A percentile compares a stretch with the other conserved stretches of the same genome.
Evolutionary conservation across 208 protist genomes (phyloP).

Genomic region (Leishmania mexicana): DNA sequence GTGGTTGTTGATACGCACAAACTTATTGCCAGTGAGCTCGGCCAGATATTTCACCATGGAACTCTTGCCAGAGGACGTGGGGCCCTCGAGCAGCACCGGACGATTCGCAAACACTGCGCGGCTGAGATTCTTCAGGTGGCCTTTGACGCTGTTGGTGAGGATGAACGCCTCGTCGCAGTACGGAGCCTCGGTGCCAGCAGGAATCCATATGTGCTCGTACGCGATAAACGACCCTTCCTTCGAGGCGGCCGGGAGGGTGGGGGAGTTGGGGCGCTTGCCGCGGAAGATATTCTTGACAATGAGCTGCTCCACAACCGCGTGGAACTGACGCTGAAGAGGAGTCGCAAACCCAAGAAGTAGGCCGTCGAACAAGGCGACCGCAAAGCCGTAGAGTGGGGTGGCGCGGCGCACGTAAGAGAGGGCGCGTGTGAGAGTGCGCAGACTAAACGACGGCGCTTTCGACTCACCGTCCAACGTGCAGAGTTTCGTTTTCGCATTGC

Average conservation of each 20-base stretch:
- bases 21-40: slow-evolving; percentile 96
- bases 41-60: slow-evolving; percentile 99
- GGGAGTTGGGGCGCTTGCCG: slow-evolving; percentile 66
- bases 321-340: slow-evolving; percentile 91
- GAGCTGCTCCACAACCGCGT: slow-evolving; percentile 84
- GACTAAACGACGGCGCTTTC: slow-evolving; percentile 96
- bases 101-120: slow-evolving; percentile 95
- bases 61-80: slow-evolving; percentile 99
- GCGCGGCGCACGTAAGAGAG: slow-evolving; percentile 94
- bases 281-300: slow-evolving; percentile 91
- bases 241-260: slow-evolving; percentile 44
- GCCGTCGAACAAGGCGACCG: slow-evolving; percentile 96
- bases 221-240: slow-evolving; percentile 66
- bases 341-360: slow-evolving; percentile 97
- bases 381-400: slow-evolving; percentile 94
- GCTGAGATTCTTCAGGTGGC: slow-evolving; percentile 95
- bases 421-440: slow-evolving; percentile 97
- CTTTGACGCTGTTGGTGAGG: slow-evolving; percentile 94
- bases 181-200: slow-evolving; percentile 53
- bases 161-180: slow-evolving; percentile 93
- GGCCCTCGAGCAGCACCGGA: slow-evolving; percentile 98
- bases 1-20: slow-evolving; percentile 99
- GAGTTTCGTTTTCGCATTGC: slow-evolving; percentile 83
- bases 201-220: slow-evolving; percentile 97
- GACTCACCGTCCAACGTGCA: slow-evolving; percentile 93